phyloP scores from a whole-genome alignment of 169 alveolate genomes.

The Cryptosporidium bovis region DNA sequence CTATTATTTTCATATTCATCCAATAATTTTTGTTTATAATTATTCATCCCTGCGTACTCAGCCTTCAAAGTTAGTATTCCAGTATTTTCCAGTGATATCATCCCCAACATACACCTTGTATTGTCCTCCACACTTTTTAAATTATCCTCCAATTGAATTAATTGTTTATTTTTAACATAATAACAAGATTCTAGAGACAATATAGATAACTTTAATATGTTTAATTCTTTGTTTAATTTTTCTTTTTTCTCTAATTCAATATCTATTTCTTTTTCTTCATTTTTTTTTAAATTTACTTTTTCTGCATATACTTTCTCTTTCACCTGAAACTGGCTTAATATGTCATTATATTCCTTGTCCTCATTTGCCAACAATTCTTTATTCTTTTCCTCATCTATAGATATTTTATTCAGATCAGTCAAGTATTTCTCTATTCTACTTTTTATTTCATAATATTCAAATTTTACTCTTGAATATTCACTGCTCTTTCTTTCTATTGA shows the following conservation, averaged over 20 bases:
- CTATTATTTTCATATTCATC: conserved; percentile 9
- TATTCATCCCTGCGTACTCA: conserved; percentile 28
- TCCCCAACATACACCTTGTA: conserved; percentile 46
- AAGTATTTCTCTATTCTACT: too few species aligned
- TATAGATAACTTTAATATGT: conserved; percentile 1
- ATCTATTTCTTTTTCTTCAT: neutral
- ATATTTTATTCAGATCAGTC: too few species aligned
- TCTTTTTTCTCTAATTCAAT: neutral
- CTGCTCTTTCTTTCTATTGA: too few species aligned
- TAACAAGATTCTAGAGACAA: conserved; percentile 49
- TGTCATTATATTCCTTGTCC: neutral
- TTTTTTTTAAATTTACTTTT: conserved; percentile 2
- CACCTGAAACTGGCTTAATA: neutral
- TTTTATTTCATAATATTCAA: too few species aligned
- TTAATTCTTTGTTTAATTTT: conserved; percentile 19
- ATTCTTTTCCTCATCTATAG: conserved; percentile 8
- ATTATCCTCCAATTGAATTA: conserved; percentile 13
- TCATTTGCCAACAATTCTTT: neutral
- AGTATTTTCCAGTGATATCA: conserved; percentile 55
- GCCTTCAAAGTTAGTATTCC: conserved; percentile 17
- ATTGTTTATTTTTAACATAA: neutral
- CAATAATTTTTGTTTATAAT: conserved; percentile 9
- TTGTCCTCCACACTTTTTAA: conserved; percentile 48
- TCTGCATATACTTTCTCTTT: neutral
- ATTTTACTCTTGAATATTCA: too few species aligned